Percentiles rank a stretch among this genome's conserved stretches.
Evolutionary conservation across 352 stramenopile species (phyloP).

Genomic region (Thraustotheca clavata): DNA sequence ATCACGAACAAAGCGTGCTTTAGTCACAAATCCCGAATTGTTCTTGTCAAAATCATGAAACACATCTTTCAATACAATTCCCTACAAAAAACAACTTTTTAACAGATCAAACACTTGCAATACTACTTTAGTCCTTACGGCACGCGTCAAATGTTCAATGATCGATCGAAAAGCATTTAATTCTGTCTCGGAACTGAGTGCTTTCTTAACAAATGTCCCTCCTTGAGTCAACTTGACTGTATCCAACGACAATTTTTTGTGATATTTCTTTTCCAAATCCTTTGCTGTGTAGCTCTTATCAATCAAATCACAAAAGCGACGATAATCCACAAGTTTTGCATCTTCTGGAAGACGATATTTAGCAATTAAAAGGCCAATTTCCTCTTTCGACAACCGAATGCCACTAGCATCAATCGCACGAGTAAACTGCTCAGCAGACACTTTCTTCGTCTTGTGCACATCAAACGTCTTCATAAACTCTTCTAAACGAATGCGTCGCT

Average conservation of each 20-base stretch:
- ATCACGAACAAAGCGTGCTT: conserved; percentile 65
- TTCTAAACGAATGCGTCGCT: conserved; percentile 70
- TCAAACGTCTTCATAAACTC: conserved; percentile 87
- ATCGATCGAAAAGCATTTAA: conserved; percentile 28
- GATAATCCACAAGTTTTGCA: conserved; percentile 63
- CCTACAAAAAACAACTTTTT: conserved; percentile 22
- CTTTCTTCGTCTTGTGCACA: conserved; percentile 75
- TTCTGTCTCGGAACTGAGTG: conserved; percentile 25
- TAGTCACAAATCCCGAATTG: conserved; percentile 77
- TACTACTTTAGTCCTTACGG: conserved; percentile 57
- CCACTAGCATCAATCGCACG: conserved; percentile 69
- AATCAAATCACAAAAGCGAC: conserved; percentile 74
- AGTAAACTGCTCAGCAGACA: conserved; percentile 72
- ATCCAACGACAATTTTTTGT: conserved; percentile 30
- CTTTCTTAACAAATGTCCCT: background rate
- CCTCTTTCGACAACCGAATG: conserved; percentile 40
- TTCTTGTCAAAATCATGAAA: conserved; percentile 81
- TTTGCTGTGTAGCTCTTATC: conserved; percentile 80
- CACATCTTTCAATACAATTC: conserved; percentile 79
- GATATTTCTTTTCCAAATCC: conserved; percentile 53
- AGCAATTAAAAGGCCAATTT: conserved; percentile 45
- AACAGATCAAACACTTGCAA: too few relatives aligned
- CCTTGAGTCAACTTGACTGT: conserved; percentile 23
- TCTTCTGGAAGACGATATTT: conserved; percentile 65
- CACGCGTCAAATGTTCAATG: conserved; percentile 47